These are phyloP conservation scores for Heliamphora pulchella DNA, from an alignment of 179 eudicot species.

Conservation along the genomic window DNA sequence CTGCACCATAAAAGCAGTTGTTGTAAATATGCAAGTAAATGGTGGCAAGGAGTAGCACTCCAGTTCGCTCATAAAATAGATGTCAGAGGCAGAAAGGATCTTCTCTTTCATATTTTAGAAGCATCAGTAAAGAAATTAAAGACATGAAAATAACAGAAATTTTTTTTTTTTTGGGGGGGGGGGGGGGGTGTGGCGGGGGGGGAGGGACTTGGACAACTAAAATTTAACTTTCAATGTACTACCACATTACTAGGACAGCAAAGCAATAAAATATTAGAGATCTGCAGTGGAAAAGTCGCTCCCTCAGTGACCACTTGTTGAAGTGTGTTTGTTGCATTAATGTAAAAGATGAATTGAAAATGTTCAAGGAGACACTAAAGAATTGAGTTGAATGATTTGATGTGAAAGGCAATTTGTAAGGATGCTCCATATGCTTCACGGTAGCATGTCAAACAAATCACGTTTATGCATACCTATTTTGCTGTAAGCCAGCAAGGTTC, in stretches of 20 bases:
- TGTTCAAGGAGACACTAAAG: background rate
- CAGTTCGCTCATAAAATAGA: background rate
- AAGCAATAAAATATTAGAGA: background rate
- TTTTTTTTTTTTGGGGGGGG: too few relatives aligned
- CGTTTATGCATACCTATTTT: too few relatives aligned
- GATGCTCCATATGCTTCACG: slow-evolving; percentile 4
- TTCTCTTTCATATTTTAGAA: background rate
- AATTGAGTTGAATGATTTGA: background rate
- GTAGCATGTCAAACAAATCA: background rate
- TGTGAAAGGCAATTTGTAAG: background rate
- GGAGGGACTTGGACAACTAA: background rate
- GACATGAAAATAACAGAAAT: too few relatives aligned
- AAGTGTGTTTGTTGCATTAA: background rate
- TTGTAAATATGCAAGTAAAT: background rate
- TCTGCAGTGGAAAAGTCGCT: background rate
- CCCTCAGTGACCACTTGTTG: background rate
- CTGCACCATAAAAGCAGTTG: slow-evolving; percentile 37
- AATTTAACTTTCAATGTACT: background rate
- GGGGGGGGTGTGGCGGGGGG: too few relatives aligned
- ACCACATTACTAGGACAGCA: background rate
- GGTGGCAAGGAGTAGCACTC: background rate
- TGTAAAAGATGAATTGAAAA: background rate
- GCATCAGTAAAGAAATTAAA: background rate
- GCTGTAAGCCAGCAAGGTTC: too few relatives aligned
- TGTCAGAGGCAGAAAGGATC: background rate